These are phyloP conservation scores for Erythrobasidium hasegawianum DNA, from an alignment of 1,284 basidiomycete genomes.

Conservation along the genomic window DNA sequence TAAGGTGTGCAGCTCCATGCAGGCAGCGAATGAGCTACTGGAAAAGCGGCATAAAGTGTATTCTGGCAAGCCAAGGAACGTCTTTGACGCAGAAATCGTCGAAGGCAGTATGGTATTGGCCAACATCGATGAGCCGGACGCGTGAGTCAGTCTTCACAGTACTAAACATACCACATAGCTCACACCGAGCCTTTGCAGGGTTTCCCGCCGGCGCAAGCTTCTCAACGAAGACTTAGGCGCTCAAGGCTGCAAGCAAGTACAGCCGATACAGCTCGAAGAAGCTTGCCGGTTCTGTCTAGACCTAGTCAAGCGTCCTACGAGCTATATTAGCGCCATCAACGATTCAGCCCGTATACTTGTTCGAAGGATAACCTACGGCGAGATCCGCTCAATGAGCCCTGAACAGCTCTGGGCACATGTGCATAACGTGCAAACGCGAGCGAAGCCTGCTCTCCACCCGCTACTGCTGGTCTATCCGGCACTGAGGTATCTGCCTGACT, in stretches of 20 bases:
- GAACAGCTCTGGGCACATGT: constrained; percentile 27
- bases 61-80: constrained; percentile 22
- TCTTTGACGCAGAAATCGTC: constrained; percentile 29
- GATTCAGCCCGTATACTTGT: constrained; percentile 1
- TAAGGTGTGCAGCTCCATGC: constrained; percentile 9
- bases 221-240: constrained; percentile 30
- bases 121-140: constrained; percentile 15
- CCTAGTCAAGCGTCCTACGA: constrained; percentile 3
- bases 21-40: constrained; percentile 28
- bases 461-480: constrained; percentile 18
- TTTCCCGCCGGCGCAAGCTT: constrained; percentile 19
- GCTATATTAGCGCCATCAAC: constrained; percentile 3
- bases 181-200: constrained; percentile 9
- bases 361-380: background rate
- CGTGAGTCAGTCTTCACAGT: constrained; percentile 1
- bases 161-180: too few species aligned
- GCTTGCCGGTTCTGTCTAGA: constrained; percentile 5
- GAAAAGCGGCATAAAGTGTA: constrained; percentile 34
- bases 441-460: constrained; percentile 12
- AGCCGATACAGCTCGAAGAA: constrained; percentile 31
- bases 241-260: background rate
- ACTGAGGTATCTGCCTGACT: constrained; percentile 15
- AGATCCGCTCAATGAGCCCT: background rate
- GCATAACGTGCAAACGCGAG: background rate
- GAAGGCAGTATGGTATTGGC: constrained; percentile 28